Evolutionary conservation across 768 basidiomycete species (phyloP), one percentile per base, ranked within the genome.

Genomic region (Nidula microcarpa): DNA sequence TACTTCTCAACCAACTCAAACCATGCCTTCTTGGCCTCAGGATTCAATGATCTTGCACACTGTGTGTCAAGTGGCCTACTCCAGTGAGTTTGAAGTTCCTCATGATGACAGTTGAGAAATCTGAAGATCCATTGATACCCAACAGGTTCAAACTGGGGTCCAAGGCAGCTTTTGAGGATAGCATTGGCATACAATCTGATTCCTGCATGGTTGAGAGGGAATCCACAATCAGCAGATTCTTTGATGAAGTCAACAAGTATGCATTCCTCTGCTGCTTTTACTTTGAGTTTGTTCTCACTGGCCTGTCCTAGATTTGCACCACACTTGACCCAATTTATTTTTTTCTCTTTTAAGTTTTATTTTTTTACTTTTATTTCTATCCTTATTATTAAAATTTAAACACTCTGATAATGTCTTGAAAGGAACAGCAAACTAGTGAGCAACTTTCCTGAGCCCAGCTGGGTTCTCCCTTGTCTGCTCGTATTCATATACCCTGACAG

Each of bases 11-110:
- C 50, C 6, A 72, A 17, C 1, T 65, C 56, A 46, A 63, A 72
- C 66, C 68, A 74, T n/a, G 58, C 51, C 16, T 64, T 59, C 10
- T 71, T 59, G 11, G 56, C n/a, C 64, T 53, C 56, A 0, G 64
- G 67, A 56, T 71, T 73, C 10, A 70, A 56, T 8, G 61, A 57
- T 11, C 56, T 46, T 10, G 67, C 72, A 23, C 64, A 50, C 51
- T 66, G 55, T 23, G 55, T 68, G 50, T 68, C 69, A 2, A 76
- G 65, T 5, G 67, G 58, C 37, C 63, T 65, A 50, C 65, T 62
- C 68, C 67, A 69, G 54, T 65, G 65, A 6, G 64, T 64, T 35
- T 62, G 58, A 2, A 75, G 55, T 34, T 50, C 9, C 14, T 64
- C 55, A 30, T 58, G 55, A 55, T 73, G 66, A 3, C 62, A 47